Evolutionary conservation across 2,329 filamentous ascomycete species (phyloP), one percentile per base, ranked within the genome.

Genomic region (Diaporthe amygdali): DNA sequence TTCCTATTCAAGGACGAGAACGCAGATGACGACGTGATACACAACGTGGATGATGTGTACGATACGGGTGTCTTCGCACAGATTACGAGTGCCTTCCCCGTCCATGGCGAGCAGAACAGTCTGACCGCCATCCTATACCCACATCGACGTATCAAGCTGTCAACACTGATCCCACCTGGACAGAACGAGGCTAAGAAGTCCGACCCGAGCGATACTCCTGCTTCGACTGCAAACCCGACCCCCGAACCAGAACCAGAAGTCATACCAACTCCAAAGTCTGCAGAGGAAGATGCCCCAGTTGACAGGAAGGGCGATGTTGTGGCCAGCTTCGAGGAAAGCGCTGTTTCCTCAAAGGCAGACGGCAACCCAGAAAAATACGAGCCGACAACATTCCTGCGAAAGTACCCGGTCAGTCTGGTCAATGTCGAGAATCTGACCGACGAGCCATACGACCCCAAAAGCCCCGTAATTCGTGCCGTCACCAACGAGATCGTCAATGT

Each of bases 401-500:
- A 95, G 81, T 97, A 95, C 80, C 91, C 94, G 8, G 95, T 99
- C 78, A 98, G 94, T 80, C 87, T 99, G 66, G 96, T 97, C 75
- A 97, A 97, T 76, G 95, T 98, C 47, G 95, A 98, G 73, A 99
- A 99, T 77, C 87, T 99, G 68, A 86, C 87, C 0, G 96, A 99
- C 77, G 93, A 97, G 78, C 92, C 95, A 0, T 94, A 94, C 79
- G 96, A 98, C 80, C 92, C 94, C 78, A 97, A 96, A 82, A 96
- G 93, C 78, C 92, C 92, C 22, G 91, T 96, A 41, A 95, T 98
- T 72, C 92, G 94, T 69, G 96, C 96, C 15, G 91, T 99, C 55
- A 96, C 96, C 63, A 97, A 96, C 78, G 97, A 99, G 84, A 98
- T 99, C 73, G 95, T 99, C 79, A 98, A 98, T 80, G 96, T 97